These are phyloP conservation scores for Sporothrix protearum DNA, from an alignment of 2,329 filamentous ascomycete genomes.

Conservation along the genomic window DNA sequence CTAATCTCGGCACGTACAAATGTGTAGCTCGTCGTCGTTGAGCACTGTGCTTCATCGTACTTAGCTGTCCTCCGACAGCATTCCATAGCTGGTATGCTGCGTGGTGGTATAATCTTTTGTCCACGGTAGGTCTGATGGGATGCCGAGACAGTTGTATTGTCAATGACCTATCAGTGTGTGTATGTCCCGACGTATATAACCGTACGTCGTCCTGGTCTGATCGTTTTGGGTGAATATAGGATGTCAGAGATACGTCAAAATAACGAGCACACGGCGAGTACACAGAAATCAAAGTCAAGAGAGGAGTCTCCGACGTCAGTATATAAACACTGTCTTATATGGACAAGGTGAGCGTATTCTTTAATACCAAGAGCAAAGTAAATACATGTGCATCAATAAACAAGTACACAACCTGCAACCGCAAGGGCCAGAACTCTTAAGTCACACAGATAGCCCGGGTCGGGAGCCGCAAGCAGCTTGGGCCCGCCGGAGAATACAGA, in stretches of 20 bases:
- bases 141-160: background rate
- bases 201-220: too few relatives aligned
- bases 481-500: background rate
- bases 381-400: background rate
- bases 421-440: background rate
- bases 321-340: background rate
- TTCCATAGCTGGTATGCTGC: background rate
- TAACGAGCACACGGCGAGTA: background rate
- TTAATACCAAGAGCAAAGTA: background rate
- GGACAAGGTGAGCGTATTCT: background rate
- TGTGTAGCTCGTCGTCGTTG: background rate
- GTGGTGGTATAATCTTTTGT: too few relatives aligned
- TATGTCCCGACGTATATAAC: too few relatives aligned
- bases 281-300: background rate
- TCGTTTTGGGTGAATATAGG: too few relatives aligned
- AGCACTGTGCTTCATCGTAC: background rate
- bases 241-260: too few relatives aligned
- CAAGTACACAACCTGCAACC: background rate
- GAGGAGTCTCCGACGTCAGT: background rate
- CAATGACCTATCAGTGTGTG: background rate
- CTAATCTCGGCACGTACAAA: background rate
- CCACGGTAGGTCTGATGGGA: too few relatives aligned
- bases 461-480: background rate
- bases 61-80: too few relatives aligned
- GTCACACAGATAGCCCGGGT: conserved; percentile 3